Conservation (phyloP, 768 basidiomycete genomes). For the Serendipita sp. region DNA sequence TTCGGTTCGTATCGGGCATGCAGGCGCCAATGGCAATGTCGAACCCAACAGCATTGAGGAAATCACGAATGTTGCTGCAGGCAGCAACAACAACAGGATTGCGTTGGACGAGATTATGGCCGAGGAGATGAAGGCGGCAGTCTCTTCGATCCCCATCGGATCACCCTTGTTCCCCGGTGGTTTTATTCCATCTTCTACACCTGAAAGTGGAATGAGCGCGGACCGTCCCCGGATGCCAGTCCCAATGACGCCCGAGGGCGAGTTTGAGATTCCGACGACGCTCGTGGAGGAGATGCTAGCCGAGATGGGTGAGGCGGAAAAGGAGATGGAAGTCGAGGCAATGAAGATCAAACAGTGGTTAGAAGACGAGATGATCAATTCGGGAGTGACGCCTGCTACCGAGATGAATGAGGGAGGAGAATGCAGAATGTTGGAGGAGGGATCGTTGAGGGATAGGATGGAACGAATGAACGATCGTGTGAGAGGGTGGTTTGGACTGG, state of each 20-base stretch:
- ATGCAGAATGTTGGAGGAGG: not conserved
- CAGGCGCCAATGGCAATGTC: not conserved
- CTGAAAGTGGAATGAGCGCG: not conserved
- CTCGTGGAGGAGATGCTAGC: not conserved
- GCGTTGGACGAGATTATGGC: too few species aligned
- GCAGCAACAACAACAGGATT: not conserved
- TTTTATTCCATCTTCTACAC: not conserved
- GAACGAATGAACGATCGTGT: not conserved
- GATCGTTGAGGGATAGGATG: not conserved
- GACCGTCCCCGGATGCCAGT: not conserved
- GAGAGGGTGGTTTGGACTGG: not conserved
- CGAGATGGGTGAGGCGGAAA: too few species aligned
- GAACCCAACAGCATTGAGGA: too few species aligned
- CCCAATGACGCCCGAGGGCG: not conserved
- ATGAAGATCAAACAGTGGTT: too few species aligned
- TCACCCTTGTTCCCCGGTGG: not conserved
- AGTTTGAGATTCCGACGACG: not conserved
- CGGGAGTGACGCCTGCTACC: too few species aligned
- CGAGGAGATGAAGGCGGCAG: not conserved
- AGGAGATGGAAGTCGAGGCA: too few species aligned
- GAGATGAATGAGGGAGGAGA: not conserved
- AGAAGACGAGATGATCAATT: too few species aligned
- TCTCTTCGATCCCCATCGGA: not conserved
- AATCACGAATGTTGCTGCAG: too few species aligned
- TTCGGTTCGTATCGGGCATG: not conserved